Evolutionary conservation across 495 filamentous ascomycete species (phyloP).

Genomic region (Staphylotrichum tortipilum): DNA sequence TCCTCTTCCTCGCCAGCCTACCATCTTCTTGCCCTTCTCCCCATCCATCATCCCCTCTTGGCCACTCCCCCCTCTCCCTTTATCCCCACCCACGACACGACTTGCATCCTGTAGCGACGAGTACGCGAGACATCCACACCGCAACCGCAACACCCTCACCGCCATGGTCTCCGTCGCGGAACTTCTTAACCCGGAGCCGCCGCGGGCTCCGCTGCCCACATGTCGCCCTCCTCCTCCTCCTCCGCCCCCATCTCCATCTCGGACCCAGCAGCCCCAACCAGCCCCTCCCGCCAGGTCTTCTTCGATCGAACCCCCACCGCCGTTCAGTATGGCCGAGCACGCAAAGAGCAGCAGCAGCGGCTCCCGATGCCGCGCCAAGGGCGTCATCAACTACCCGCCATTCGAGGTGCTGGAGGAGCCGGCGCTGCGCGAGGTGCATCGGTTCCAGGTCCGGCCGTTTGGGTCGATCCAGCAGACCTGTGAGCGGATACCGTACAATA

Average conservation of each 20-base stretch:
- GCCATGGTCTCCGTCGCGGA: conserved; percentile 49
- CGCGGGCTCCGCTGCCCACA: conserved; percentile 21
- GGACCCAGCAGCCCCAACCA: conserved; percentile 21
- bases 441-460: conserved; percentile 57
- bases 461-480: conserved; percentile 59
- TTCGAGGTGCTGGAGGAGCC: conserved; percentile 52
- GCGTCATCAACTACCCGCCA: conserved; percentile 58
- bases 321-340: conserved; percentile 49
- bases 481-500: conserved; percentile 84
- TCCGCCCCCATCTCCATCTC: too few species aligned
- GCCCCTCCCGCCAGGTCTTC: too few species aligned
- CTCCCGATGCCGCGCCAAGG: conserved; percentile 48
- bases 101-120: conserved; percentile 12
- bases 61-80: too few species aligned
- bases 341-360: conserved; percentile 52
- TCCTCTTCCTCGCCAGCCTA: conserved; percentile 5
- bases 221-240: conserved; percentile 13
- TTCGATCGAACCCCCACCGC: conserved; percentile 19
- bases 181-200: conserved; percentile 53
- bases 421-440: conserved; percentile 45
- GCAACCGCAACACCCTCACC: conserved; percentile 16
- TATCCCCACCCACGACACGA: too few species aligned
- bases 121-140: conserved; percentile 18
- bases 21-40: too few species aligned
- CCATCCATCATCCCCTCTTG: too few species aligned